Percentiles rank a stretch among this genome's conserved stretches.
Evolutionary conservation across 257 asterid species (phyloP).

Genomic region (Solanum habrochaites): DNA sequence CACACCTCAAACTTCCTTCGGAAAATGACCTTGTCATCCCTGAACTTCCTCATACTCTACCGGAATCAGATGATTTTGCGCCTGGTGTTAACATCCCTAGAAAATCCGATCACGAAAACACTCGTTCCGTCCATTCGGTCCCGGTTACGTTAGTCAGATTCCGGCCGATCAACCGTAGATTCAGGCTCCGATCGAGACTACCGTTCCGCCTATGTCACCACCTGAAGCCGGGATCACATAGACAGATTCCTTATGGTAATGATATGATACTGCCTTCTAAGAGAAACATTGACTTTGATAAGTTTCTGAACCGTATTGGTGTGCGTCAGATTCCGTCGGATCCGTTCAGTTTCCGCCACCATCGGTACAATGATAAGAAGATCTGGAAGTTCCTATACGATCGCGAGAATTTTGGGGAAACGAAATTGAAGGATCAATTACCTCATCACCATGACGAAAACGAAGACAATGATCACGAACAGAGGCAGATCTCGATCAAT

Average conservation of each 20-base stretch:
- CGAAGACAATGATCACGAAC: neutral
- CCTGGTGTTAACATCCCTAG: slow-evolving; percentile 17
- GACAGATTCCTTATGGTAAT: slow-evolving; percentile 23
- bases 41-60: neutral
- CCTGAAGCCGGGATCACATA: slow-evolving; percentile 2
- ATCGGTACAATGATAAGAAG: neutral
- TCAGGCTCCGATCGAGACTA: slow-evolving; percentile 7
- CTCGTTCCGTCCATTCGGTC: neutral
- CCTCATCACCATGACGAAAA: slow-evolving; percentile 5
- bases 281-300: slow-evolving; percentile 25
- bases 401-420: neutral
- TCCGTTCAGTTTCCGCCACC: slow-evolving; percentile 20
- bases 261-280: slow-evolving; percentile 33
- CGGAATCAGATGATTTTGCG: neutral
- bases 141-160: slow-evolving; percentile 17
- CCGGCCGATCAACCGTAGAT: slow-evolving; percentile 43
- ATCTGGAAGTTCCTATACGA: neutral
- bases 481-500: neutral
- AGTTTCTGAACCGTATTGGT: slow-evolving; percentile 2
- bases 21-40: neutral
- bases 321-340: slow-evolving; percentile 8
- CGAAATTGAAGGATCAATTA: neutral
- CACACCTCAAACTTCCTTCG: neutral
- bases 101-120: slow-evolving; percentile 6
- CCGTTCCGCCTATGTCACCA: slow-evolving; percentile 8